A percentile compares a stretch with the other conserved stretches of the same genome.
These are phyloP conservation scores for Sporothrix pallida DNA, from an alignment of 2,329 filamentous ascomycete genomes.

Conservation along the genomic window DNA sequence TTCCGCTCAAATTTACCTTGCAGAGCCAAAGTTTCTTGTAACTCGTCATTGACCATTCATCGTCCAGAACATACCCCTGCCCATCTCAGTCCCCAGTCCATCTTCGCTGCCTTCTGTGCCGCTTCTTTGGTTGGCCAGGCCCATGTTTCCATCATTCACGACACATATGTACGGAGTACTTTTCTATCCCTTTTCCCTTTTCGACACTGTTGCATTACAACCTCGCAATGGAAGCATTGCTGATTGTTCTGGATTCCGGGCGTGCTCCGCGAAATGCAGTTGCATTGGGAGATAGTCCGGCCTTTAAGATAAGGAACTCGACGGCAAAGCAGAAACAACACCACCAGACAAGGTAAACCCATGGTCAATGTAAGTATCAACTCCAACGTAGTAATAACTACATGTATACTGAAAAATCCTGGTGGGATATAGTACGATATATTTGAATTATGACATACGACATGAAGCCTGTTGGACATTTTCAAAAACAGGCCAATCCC, in stretches of 20 bases:
- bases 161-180: too few relatives aligned
- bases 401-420: neutral
- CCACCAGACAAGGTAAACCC: neutral
- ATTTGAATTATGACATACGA: conserved; percentile 1
- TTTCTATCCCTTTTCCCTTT: neutral
- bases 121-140: neutral
- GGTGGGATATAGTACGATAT: neutral
- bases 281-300: neutral
- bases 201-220: neutral
- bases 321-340: conserved; percentile 12
- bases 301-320: neutral
- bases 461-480: neutral
- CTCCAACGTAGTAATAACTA: neutral
- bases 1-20: conserved; percentile 3
- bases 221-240: conserved; percentile 4
- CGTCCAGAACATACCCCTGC: conserved; percentile 19
- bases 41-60: neutral
- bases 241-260: conserved; percentile 21
- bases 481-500: neutral
- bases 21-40: neutral
- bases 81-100: neutral
- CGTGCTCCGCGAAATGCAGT: neutral
- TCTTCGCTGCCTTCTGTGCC: conserved; percentile 12
- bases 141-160: neutral
- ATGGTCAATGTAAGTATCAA: neutral